Evolutionary conservation across 2,329 filamentous ascomycete genomes (phyloP).

Genomic region (Alternaria viburni): DNA sequence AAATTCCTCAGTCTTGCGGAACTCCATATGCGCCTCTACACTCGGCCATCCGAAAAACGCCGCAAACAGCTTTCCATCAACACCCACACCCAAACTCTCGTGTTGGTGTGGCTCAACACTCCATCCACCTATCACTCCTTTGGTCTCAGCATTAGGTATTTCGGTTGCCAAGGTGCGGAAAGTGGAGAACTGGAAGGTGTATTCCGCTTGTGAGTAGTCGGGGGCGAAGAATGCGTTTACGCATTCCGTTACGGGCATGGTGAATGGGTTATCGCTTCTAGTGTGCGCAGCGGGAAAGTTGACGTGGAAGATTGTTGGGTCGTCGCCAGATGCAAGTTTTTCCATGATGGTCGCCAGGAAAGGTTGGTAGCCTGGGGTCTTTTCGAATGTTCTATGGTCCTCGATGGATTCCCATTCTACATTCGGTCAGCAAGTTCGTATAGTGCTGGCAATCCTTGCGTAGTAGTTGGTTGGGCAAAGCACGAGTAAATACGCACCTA

Average conservation of each 20-base stretch:
- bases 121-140: constrained; percentile 45
- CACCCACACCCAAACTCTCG: constrained; percentile 23
- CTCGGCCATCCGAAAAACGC: constrained; percentile 60
- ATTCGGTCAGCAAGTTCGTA: background rate
- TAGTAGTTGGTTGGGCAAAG: too few species aligned
- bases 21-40: constrained; percentile 57
- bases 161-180: constrained; percentile 48
- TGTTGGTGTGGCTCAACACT: constrained; percentile 36
- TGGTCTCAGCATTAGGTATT: constrained; percentile 31
- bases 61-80: constrained; percentile 49
- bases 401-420: constrained; percentile 54
- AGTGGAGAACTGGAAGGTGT: constrained; percentile 40
- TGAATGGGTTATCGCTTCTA: constrained; percentile 33
- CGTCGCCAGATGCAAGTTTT: constrained; percentile 32
- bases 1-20: constrained; percentile 55
- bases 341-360: constrained; percentile 44
- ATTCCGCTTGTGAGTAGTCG: constrained; percentile 29
- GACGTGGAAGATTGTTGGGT: constrained; percentile 44
- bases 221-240: constrained; percentile 53
- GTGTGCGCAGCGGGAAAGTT: constrained; percentile 28
- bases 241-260: constrained; percentile 59
- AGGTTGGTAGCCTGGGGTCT: constrained; percentile 43
- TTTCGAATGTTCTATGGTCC: constrained; percentile 51
- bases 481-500: constrained; percentile 43
- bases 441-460: too few species aligned